phyloP scores from a whole-genome alignment of 2,329 filamentous ascomycete species.

The Thielaviopsis ethacetica region DNA sequence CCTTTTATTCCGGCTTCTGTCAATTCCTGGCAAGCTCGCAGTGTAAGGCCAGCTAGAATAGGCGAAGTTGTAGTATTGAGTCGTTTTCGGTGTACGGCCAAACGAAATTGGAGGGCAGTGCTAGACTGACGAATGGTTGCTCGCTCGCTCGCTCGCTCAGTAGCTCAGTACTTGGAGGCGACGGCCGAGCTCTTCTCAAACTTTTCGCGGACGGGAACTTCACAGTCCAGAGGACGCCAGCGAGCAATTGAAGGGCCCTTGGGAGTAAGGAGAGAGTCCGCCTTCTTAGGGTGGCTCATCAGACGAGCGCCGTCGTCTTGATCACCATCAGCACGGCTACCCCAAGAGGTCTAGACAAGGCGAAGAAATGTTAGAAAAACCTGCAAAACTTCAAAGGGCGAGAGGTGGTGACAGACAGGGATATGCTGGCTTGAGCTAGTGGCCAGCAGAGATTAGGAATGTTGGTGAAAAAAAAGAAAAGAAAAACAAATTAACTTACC shows the following conservation, averaged over 20 bases:
- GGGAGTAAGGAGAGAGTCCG: constrained; percentile 22
- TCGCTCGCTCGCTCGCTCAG: too few relatives aligned
- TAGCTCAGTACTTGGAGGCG: neutral
- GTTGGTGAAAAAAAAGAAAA: neutral
- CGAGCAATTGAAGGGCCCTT: constrained; percentile 27
- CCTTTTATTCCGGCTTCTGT: too few relatives aligned
- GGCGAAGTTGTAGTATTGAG: constrained; percentile 15
- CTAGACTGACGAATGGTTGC: constrained; percentile 18
- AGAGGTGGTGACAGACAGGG: neutral
- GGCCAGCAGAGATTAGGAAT: neutral
- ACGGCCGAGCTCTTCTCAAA: neutral
- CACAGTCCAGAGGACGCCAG: constrained; percentile 28
- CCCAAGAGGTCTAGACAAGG: constrained; percentile 67
- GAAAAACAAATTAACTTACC: constrained; percentile 37
- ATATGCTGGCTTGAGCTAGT: neutral
- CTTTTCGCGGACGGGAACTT: constrained; percentile 20
- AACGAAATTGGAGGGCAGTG: constrained; percentile 16
- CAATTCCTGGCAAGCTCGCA: neutral
- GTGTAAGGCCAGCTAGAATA: neutral
- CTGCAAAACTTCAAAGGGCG: neutral
- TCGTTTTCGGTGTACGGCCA: neutral
- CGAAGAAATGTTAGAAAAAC: constrained; percentile 3
- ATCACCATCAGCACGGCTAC: constrained; percentile 82
- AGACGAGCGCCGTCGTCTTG: constrained; percentile 61
- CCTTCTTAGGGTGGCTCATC: constrained; percentile 27